Evolutionary conservation across 176 grass and related monocot genomes (phyloP).

Genomic region (Guadua angustifolia): DNA sequence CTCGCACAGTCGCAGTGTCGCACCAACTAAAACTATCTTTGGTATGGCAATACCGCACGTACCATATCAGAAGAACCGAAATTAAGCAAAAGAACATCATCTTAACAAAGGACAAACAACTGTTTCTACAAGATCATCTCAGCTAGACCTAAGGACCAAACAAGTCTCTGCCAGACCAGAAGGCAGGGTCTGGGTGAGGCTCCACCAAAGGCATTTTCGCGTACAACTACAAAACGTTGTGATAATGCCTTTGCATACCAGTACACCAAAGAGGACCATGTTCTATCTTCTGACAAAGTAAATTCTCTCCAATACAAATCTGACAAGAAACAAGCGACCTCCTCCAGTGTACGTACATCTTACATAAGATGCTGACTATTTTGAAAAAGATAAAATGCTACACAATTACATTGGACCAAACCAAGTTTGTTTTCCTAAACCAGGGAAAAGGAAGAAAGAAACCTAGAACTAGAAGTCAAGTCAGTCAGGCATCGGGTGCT

Average conservation of each 20-base stretch:
- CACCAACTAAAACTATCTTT: too few relatives aligned
- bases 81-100: too few relatives aligned
- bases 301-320: neutral
- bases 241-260: neutral
- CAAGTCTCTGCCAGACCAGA: too few relatives aligned
- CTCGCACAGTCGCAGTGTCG: too few relatives aligned
- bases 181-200: too few relatives aligned
- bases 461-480: slow-evolving; percentile 18
- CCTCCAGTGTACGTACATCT: neutral
- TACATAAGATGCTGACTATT: slow-evolving; percentile 8
- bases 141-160: too few relatives aligned
- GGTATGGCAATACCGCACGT: too few relatives aligned
- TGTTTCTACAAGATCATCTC: too few relatives aligned
- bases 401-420: slow-evolving; percentile 34
- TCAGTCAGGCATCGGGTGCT: neutral
- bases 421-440: slow-evolving; percentile 28
- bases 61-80: too few relatives aligned
- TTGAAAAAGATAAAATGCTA: slow-evolving; percentile 13
- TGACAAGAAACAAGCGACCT: neutral
- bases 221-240: neutral
- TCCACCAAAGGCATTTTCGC: neutral
- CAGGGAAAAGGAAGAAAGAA: neutral
- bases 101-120: too few relatives aligned
- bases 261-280: neutral
- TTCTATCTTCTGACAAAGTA: neutral